Percentiles rank a stretch among this genome's conserved stretches.
phyloP scores from a whole-genome alignment of 805 yeast genomes.

The Spathaspora girioi region DNA sequence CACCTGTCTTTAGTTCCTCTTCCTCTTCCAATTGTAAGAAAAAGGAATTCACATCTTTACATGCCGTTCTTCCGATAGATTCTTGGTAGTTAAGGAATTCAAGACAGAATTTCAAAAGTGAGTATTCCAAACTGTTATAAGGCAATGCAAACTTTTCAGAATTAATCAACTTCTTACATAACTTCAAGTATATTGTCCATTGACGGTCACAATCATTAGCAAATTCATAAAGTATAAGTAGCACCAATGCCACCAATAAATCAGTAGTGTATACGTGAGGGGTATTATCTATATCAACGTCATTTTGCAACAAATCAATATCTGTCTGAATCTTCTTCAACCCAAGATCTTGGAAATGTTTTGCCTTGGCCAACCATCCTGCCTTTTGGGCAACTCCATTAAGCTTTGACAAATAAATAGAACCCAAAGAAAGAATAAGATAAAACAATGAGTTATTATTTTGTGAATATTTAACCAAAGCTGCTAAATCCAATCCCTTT shows the following conservation, averaged over 20 bases:
- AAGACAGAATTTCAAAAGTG: constrained; percentile 18
- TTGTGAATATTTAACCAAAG: constrained; percentile 23
- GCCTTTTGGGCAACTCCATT: constrained; percentile 5
- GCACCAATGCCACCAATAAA: constrained; percentile 16
- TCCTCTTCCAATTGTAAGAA: constrained; percentile 15
- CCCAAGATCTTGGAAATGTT: constrained; percentile 15
- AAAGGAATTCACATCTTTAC: constrained; percentile 21
- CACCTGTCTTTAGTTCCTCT: constrained; percentile 2
- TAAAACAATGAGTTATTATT: constrained; percentile 18
- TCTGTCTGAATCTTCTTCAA: constrained; percentile 9
- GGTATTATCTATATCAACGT: background rate
- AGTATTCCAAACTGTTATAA: constrained; percentile 14
- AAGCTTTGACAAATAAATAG: constrained; percentile 19
- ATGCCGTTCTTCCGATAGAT: constrained; percentile 26
- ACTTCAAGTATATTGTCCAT: constrained; percentile 18
- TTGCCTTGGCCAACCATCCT: constrained; percentile 18
- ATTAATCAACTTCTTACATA: constrained; percentile 16
- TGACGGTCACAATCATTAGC: constrained; percentile 22
- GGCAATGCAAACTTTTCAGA: constrained; percentile 16
- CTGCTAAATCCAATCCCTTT: constrained; percentile 18
- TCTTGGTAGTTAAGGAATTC: constrained; percentile 24
- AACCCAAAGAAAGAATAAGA: constrained; percentile 22
- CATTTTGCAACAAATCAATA: constrained; percentile 4
- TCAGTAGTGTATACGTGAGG: constrained; percentile 10
- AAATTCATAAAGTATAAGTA: constrained; percentile 21